These are phyloP conservation scores for Rhipidocladum racemiflorum DNA, from an alignment of 176 grass and related monocot genomes.

Conservation along the genomic window DNA sequence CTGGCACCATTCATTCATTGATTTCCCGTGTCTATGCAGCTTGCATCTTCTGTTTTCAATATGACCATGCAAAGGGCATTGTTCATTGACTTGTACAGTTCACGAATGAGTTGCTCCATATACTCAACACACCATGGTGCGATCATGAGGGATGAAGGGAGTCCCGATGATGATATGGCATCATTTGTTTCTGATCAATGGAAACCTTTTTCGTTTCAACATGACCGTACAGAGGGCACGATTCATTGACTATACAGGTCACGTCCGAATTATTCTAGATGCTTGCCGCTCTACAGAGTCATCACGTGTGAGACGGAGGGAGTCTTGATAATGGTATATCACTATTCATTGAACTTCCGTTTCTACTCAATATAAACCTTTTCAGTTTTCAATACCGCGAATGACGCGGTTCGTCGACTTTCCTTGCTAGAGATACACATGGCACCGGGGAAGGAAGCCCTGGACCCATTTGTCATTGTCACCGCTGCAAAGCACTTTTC, in stretches of 20 bases:
- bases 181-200: neutral
- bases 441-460: too few species aligned
- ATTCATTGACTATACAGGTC: neutral
- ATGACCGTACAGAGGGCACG: neutral
- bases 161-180: too few species aligned
- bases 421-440: too few species aligned
- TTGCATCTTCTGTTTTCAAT: too few species aligned
- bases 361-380: too few species aligned
- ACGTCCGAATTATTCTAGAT: neutral
- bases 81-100: neutral
- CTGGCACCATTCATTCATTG: fast-evolving
- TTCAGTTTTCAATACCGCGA: too few species aligned
- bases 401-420: neutral
- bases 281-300: too few species aligned
- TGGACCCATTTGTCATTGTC: neutral
- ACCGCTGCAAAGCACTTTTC: too few species aligned
- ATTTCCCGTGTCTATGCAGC: neutral
- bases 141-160: neutral
- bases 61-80: too few species aligned
- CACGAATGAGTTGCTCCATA: too few species aligned
- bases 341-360: neutral
- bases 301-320: fast-evolving
- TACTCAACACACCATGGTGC: too few species aligned
- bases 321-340: too few species aligned
- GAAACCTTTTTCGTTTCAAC: neutral